phyloP scores from a whole-genome alignment of 768 basidiomycete species.

The Naganishia friedmannii region DNA sequence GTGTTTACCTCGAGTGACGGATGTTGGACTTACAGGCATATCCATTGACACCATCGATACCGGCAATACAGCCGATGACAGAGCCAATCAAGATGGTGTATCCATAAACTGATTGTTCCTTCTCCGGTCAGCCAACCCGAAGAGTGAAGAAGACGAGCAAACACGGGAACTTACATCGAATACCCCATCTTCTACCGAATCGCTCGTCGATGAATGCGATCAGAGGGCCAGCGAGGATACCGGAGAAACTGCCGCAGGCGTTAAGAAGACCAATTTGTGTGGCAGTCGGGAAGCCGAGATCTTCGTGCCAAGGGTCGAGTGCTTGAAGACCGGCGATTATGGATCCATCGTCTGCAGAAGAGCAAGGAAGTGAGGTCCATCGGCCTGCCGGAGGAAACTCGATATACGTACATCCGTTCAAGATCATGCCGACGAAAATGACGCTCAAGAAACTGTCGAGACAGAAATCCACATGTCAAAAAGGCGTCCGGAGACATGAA shows the following conservation, averaged over 20 bases:
- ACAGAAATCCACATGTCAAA: background rate
- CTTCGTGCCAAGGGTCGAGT: slow-evolving; percentile 50
- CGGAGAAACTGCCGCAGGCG: slow-evolving; percentile 48
- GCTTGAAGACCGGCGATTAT: slow-evolving; percentile 52
- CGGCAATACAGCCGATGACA: slow-evolving; percentile 51
- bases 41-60: slow-evolving; percentile 48
- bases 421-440: slow-evolving; percentile 52
- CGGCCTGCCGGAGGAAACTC: background rate
- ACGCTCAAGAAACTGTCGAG: slow-evolving; percentile 48
- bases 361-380: background rate
- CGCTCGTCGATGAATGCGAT: slow-evolving; percentile 51
- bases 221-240: slow-evolving; percentile 50
- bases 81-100: slow-evolving; percentile 49
- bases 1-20: background rate
- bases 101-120: slow-evolving; percentile 44
- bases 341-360: slow-evolving; percentile 46
- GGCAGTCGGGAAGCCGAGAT: slow-evolving; percentile 47
- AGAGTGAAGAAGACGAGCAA: background rate
- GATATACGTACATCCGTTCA: slow-evolving; percentile 49
- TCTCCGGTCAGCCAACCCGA: background rate
- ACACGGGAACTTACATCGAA: slow-evolving; percentile 46
- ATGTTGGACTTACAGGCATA: slow-evolving; percentile 45
- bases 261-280: slow-evolving; percentile 50
- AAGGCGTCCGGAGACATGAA: too few species aligned
- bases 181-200: slow-evolving; percentile 52